Evolutionary conservation across 1,284 basidiomycete species (phyloP).

Genomic region (Microbotryum lychnidis-dioicae): DNA sequence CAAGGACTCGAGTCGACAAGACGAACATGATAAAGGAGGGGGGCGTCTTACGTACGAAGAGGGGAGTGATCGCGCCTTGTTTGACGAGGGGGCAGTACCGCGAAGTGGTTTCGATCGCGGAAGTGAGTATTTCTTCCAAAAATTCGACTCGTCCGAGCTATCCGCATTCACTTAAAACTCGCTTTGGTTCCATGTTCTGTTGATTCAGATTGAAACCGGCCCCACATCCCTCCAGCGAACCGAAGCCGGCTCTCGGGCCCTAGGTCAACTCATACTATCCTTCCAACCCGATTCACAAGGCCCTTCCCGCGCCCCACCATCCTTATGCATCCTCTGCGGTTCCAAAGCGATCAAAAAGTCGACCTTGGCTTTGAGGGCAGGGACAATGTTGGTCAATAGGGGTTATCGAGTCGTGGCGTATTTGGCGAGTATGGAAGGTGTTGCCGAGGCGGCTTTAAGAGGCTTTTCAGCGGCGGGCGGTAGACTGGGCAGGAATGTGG

Average conservation of each 20-base stretch:
- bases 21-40: not conserved
- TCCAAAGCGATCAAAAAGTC: constrained; percentile 14
- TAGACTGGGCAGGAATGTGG: constrained; percentile 8
- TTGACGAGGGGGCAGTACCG: constrained; percentile 23
- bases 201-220: constrained; percentile 28
- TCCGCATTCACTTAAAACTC: too few species aligned
- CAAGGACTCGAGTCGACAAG: not conserved
- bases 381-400: constrained; percentile 9
- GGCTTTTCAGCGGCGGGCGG: constrained; percentile 18
- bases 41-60: constrained; percentile 1
- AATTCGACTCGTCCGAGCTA: too few species aligned
- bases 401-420: constrained; percentile 15
- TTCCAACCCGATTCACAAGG: not conserved
- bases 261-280: constrained; percentile 18
- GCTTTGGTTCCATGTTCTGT: too few species aligned
- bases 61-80: constrained; percentile 1
- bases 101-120: constrained; percentile 30
- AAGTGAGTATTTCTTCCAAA: constrained; percentile 4
- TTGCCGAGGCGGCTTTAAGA: not conserved
- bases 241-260: constrained; percentile 27
- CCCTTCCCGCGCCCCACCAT: not conserved
- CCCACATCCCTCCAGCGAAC: constrained; percentile 26
- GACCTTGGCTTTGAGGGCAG: constrained; percentile 8
- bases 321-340: constrained; percentile 14
- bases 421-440: not conserved